Conservation (phyloP, 441 rosid genomes). For the Gossypium trilobum region DNA sequence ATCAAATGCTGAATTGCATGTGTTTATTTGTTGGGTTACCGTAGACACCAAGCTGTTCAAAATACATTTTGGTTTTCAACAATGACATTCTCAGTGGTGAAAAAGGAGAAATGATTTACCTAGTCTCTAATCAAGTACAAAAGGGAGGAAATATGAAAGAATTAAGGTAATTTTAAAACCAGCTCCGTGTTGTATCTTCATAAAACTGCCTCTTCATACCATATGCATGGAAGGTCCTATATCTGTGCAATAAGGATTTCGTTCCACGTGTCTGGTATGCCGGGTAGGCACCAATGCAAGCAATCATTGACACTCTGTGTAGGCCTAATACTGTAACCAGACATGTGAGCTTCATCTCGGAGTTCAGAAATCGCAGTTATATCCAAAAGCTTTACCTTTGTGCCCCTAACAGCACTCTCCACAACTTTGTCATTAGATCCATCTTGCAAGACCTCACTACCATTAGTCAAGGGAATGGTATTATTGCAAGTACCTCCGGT, state of each 20-base stretch:
- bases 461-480: conserved; percentile 42
- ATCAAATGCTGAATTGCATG: background rate
- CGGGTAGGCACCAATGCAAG: conserved; percentile 76
- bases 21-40: background rate
- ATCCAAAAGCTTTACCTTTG: conserved; percentile 50
- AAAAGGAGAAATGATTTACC: background rate
- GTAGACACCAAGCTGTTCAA: background rate
- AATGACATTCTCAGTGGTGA: background rate
- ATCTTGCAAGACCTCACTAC: conserved; percentile 35
- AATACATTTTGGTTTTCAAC: conserved; percentile 1
- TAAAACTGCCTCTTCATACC: background rate
- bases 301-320: conserved; percentile 40
- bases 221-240: conserved; percentile 6
- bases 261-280: conserved; percentile 63
- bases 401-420: conserved; percentile 44
- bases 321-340: conserved; percentile 29
- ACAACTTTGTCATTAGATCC: conserved; percentile 44
- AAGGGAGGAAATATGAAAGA: background rate
- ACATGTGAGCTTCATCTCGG: conserved; percentile 65
- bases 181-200: background rate
- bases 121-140: background rate
- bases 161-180: conserved; percentile 2
- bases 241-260: conserved; percentile 46
- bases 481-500: conserved; percentile 63
- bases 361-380: conserved; percentile 53